Conservation (phyloP, 1,139 yeast species). For the Kodamaea suecica region DNA sequence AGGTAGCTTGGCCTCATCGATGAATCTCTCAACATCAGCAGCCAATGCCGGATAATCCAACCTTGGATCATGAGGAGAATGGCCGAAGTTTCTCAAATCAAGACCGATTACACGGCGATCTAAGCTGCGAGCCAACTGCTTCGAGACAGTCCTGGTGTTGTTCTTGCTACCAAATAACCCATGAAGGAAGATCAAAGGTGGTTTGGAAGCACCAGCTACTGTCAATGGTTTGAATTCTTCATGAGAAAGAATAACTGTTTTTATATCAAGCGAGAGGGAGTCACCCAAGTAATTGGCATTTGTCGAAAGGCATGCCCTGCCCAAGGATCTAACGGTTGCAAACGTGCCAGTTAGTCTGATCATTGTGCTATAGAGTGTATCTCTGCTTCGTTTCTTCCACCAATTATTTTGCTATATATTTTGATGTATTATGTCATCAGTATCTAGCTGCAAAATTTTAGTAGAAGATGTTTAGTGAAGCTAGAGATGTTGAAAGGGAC, state of each 20-base stretch:
- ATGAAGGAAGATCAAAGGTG: conserved; percentile 75
- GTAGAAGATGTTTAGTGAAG: too few species aligned
- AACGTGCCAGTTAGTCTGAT: too few species aligned
- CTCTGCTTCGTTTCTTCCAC: too few species aligned
- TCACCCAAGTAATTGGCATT: conserved; percentile 22
- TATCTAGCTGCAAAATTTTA: too few species aligned
- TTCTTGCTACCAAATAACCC: conserved; percentile 84
- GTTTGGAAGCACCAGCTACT: conserved; percentile 14
- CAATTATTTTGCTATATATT: too few species aligned
- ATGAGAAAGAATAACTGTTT: conserved; percentile 30
- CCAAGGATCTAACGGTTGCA: too few species aligned
- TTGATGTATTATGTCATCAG: too few species aligned
- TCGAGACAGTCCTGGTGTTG: conserved; percentile 76
- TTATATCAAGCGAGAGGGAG: conserved; percentile 23
- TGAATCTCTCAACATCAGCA: conserved; percentile 76
- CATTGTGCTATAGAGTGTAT: too few species aligned
- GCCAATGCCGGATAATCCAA: conserved; percentile 83
- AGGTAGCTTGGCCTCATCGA: conserved; percentile 40
- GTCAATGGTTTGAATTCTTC: conserved; percentile 29
- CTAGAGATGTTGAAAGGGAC: too few species aligned
- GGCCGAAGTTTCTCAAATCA: conserved; percentile 89
- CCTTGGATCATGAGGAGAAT: conserved; percentile 68
- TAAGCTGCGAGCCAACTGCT: conserved; percentile 39
- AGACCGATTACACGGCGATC: conserved; percentile 60
- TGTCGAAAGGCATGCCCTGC: conserved; percentile 4